Evolutionary conservation across 495 filamentous ascomycete genomes (phyloP).

Genomic region (Cercophora sp.): DNA sequence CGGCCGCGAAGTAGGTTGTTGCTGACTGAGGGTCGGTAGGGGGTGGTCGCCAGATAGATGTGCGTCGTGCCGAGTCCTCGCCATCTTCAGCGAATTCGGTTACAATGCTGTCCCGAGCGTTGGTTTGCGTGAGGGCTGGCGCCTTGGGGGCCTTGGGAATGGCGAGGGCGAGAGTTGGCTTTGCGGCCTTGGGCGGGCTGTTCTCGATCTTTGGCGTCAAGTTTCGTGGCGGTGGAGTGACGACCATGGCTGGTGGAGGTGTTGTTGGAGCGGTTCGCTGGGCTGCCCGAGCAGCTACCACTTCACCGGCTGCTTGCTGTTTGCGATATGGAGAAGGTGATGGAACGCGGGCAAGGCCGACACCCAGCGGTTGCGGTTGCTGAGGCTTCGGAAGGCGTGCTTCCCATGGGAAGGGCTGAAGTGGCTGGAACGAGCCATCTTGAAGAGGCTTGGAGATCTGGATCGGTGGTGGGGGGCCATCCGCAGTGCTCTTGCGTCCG

Average conservation of each 20-base stretch:
- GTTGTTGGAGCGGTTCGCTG: conserved; percentile 5
- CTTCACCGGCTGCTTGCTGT: not conserved
- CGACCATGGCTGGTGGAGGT: conserved; percentile 16
- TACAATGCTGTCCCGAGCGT: conserved; percentile 35
- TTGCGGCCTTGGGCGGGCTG: conserved; percentile 26
- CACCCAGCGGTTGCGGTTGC: conserved; percentile 23
- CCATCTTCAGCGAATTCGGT: conserved; percentile 49
- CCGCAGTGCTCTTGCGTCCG: conserved; percentile 14
- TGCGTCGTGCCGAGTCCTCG: conserved; percentile 29
- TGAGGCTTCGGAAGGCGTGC: conserved; percentile 18
- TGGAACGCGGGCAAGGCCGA: conserved; percentile 46
- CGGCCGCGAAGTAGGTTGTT: conserved; percentile 37
- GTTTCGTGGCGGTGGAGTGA: conserved; percentile 20
- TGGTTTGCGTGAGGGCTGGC: conserved; percentile 7
- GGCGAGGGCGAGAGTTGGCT: conserved; percentile 29
- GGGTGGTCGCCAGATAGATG: conserved; percentile 40
- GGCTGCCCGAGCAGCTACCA: not conserved
- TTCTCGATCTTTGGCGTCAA: conserved; percentile 12
- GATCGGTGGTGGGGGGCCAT: conserved; percentile 9
- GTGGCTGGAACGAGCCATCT: conserved; percentile 19
- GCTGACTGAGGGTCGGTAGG: conserved; percentile 35
- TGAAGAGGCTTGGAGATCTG: conserved; percentile 37
- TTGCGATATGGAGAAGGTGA: conserved; percentile 20
- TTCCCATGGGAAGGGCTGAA: conserved; percentile 24
- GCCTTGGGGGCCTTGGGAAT: conserved; percentile 23